Conservation (phyloP, 2,329 filamentous ascomycete species). For the Pseudogymnoascus sp. region DNA sequence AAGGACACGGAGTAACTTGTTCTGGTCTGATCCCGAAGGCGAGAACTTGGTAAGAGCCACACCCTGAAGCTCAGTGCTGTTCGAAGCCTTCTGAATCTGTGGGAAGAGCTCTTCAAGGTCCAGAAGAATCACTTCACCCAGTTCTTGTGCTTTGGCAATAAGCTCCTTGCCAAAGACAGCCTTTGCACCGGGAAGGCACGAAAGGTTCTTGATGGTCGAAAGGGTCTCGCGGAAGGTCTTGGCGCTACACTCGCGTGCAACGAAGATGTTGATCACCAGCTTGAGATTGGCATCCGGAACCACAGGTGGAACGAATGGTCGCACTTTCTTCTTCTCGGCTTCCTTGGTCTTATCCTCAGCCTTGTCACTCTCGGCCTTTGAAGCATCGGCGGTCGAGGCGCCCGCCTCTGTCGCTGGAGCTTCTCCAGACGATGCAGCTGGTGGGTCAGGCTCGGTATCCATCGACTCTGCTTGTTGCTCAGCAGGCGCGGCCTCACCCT, state of each 20-base stretch:
- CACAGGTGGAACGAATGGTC: slow-evolving; percentile 66
- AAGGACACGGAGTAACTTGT: slow-evolving; percentile 84
- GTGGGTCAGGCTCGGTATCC: slow-evolving; percentile 17
- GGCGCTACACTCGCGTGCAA: slow-evolving; percentile 89
- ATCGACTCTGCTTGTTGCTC: slow-evolving; percentile 12
- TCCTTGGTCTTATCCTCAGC: slow-evolving; percentile 20
- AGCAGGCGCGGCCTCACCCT: slow-evolving; percentile 16
- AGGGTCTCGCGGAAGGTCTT: slow-evolving; percentile 98
- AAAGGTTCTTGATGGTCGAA: slow-evolving; percentile 97
- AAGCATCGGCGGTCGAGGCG: slow-evolving; percentile 13
- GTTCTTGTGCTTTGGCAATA: slow-evolving; percentile 71
- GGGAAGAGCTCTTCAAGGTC: slow-evolving; percentile 79
- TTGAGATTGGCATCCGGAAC: slow-evolving; percentile 85
- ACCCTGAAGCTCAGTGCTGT: slow-evolving; percentile 90
- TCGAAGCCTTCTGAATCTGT: slow-evolving; percentile 78
- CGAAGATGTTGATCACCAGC: slow-evolving; percentile 92
- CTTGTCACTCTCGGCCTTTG: slow-evolving; percentile 14
- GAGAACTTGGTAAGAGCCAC: slow-evolving; percentile 93
- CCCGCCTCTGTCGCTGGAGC: slow-evolving; percentile 13
- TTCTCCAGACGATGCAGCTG: slow-evolving; percentile 13
- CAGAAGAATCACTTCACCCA: slow-evolving; percentile 75
- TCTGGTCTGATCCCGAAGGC: slow-evolving; percentile 89
- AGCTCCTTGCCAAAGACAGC: slow-evolving; percentile 88
- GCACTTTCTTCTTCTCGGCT: slow-evolving; percentile 31
- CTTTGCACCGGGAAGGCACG: slow-evolving; percentile 83